phyloP scores from a whole-genome alignment of 2,329 filamentous ascomycete genomes.

The Sclerotinia trifoliorum region DNA sequence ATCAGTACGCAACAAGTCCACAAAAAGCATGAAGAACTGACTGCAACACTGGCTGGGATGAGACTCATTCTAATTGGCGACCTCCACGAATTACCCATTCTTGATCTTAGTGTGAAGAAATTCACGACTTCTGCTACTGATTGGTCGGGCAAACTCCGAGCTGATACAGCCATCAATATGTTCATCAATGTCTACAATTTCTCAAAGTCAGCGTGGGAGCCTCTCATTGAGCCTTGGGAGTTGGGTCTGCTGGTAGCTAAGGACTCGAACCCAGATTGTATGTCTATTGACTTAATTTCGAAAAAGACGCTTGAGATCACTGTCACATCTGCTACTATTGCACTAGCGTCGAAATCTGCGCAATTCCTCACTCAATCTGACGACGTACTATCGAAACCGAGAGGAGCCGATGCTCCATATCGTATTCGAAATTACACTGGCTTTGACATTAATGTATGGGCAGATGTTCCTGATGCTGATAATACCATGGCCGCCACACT shows the following conservation, averaged over 20 bases:
- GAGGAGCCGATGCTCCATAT: constrained; percentile 88
- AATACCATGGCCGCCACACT: constrained; percentile 73
- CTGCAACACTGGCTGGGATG: constrained; percentile 82
- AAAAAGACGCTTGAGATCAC: constrained; percentile 90
- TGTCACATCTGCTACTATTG: constrained; percentile 89
- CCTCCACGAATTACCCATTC: constrained; percentile 87
- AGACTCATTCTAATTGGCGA: constrained; percentile 94
- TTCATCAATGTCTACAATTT: constrained; percentile 99
- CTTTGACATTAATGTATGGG: constrained; percentile 82
- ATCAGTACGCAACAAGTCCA: constrained; percentile 44
- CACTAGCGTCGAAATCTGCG: constrained; percentile 87
- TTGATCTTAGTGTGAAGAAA: constrained; percentile 90
- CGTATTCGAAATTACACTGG: constrained; percentile 93
- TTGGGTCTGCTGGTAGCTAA: constrained; percentile 87
- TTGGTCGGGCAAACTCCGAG: constrained; percentile 86
- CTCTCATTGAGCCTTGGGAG: constrained; percentile 92
- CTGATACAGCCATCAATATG: constrained; percentile 85
- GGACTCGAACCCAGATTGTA: constrained; percentile 68
- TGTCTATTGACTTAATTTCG: constrained; percentile 84
- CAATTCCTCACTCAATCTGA: constrained; percentile 80
- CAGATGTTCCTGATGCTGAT: constrained; percentile 65
- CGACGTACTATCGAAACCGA: constrained; percentile 89
- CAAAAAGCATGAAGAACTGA: constrained; percentile 68
- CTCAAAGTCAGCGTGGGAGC: constrained; percentile 98
- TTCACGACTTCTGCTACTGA: constrained; percentile 83